Evolutionary conservation across 371 early-diverging fungal genomes (phyloP), one percentile per base, ranked within the genome.

Genomic region (Mortierella sp.): DNA sequence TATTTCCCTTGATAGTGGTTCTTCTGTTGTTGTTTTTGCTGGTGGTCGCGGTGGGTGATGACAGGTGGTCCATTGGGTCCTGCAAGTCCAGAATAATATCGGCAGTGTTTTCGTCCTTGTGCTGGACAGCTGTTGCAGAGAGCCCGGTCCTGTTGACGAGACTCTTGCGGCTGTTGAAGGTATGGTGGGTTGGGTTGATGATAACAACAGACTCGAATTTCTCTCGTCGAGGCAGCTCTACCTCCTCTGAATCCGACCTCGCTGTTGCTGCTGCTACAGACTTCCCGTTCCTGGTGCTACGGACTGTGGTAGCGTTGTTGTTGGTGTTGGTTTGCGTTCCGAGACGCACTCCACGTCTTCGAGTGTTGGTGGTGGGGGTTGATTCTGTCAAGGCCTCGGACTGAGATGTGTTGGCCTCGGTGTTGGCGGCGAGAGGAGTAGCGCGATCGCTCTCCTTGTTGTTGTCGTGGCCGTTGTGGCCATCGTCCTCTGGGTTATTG

Each of bases 181-280:
- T 50, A 16, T 50, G 2, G n/a, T 28, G 10, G 26, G 1, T 57
- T 11, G 0, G 21, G 28, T 57, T 28, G 28, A 50, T 57, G 48
- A 74, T 44, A 5, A 73, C 71, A 10, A 77, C 74, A 5, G 78
- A 14, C 14, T 77, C 74, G 9, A 77, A 40, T 24, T 31, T 70
- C 14, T 77, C 72, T 3, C 76, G 72, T 10, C 81, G 81, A 28
- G 81, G 76, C 43, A 37, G 24, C 40, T 80, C 81, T 28, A 80
- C 73, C 28, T 80, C 80, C 0, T 64, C 73, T 2, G 57, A 31
- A 51, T 69, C 40, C 34, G 67, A 24, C 11, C 21, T 19, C 4
- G n/a, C 40, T 24, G 24, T 11, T 37, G 21, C 37, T 9, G 24
- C 11, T 24, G 40, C 8, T 10, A 6, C 11, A 37, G 19, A 21